Evolutionary conservation across 192 early-diverging fungal genomes (phyloP).

Genomic region (Linderina pennispora): DNA sequence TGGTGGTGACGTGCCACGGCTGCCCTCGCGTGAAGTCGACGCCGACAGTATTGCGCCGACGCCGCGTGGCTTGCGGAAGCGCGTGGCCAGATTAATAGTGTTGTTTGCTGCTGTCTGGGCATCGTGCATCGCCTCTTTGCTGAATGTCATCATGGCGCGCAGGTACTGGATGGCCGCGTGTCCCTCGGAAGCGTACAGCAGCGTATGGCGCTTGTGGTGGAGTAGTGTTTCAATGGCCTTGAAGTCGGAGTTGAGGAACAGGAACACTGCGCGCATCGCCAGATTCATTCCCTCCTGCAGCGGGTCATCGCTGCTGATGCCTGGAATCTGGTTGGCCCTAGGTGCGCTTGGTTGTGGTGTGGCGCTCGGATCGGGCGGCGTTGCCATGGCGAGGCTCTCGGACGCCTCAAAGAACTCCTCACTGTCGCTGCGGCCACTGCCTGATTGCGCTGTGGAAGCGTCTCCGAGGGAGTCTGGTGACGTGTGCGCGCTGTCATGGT

Average conservation of each 20-base stretch:
- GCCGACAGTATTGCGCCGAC: constrained; percentile 26
- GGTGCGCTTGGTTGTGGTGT: no score
- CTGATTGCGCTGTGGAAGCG: not conserved
- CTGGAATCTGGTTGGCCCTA: constrained; percentile 11
- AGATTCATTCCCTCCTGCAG: constrained; percentile 52
- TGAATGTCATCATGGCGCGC: constrained; percentile 73
- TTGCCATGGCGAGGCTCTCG: not conserved
- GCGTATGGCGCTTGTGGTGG: constrained; percentile 32
- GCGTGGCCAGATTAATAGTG: constrained; percentile 55
- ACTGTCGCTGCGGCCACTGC: not conserved
- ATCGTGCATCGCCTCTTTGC: constrained; percentile 55
- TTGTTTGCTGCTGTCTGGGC: constrained; percentile 59
- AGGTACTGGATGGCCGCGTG: constrained; percentile 64
- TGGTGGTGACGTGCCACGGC: constrained; percentile 46
- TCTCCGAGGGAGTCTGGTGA: no score
- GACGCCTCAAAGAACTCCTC: constrained; percentile 11
- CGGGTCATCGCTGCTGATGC: constrained; percentile 27
- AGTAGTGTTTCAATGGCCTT: constrained; percentile 59
- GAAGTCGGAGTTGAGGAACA: constrained; percentile 76
- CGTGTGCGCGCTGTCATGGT: no score
- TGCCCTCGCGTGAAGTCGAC: constrained; percentile 36
- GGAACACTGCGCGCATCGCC: constrained; percentile 56
- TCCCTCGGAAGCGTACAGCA: constrained; percentile 71
- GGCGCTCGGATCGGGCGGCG: no score
- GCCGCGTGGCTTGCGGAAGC: constrained; percentile 55